These are phyloP conservation scores for Mrakia gelida DNA, from an alignment of 768 basidiomycete genomes.

Conservation along the genomic window DNA sequence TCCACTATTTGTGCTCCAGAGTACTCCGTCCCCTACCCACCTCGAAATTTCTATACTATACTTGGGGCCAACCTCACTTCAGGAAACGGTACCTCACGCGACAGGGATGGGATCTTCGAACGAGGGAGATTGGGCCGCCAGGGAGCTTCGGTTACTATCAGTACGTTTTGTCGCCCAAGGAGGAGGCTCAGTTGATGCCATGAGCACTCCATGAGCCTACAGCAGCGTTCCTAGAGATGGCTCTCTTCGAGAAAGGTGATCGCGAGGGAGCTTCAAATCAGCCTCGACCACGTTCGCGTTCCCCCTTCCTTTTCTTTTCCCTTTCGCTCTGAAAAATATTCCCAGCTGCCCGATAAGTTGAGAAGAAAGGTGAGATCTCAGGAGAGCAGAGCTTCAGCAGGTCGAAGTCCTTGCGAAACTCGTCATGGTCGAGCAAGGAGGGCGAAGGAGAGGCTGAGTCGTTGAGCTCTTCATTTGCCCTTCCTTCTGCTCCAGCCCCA, in stretches of 20 bases:
- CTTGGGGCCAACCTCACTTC: conserved; percentile 87
- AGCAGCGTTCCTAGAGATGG: background rate
- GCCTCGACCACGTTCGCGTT: no score
- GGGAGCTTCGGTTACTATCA: conserved; percentile 12
- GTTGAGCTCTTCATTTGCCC: background rate
- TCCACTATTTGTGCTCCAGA: conserved; percentile 45
- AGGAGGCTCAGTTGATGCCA: conserved; percentile 8
- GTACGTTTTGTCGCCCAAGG: background rate
- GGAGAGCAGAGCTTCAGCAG: background rate
- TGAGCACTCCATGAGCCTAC: no score
- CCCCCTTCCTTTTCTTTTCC: no score
- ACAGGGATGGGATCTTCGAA: conserved; percentile 36
- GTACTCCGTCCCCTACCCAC: conserved; percentile 31
- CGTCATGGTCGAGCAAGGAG: background rate
- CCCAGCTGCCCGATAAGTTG: no score
- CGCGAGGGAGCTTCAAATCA: background rate
- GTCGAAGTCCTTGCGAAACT: background rate
- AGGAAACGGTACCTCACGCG: conserved; percentile 62
- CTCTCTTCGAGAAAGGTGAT: background rate
- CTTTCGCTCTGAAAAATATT: no score
- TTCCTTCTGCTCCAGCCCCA: background rate
- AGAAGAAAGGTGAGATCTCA: background rate
- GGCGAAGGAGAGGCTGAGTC: background rate
- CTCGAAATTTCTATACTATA: conserved; percentile 43
- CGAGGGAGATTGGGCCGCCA: conserved; percentile 5